Evolutionary conservation across 2,329 filamentous ascomycete genomes (phyloP), one percentile per base, ranked within the genome.

Genomic region (Hirsutella minnesotensis): DNA sequence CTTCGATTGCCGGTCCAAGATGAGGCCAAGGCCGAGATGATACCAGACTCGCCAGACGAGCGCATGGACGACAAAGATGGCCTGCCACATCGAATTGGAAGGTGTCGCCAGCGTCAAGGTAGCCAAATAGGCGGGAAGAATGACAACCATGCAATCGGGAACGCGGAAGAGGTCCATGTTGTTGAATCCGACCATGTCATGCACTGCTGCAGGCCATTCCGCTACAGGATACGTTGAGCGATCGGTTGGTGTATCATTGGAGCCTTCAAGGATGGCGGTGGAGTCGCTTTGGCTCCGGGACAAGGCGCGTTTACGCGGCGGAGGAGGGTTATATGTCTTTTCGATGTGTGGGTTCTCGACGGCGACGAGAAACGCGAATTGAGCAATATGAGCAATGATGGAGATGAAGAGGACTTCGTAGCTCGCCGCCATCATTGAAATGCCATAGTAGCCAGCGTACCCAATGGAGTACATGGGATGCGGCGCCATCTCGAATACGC

Each of bases 391-490:
- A 47, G 90, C 92, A 56, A 94, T 67, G 56, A 98, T 90, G 44
- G 92, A 96, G 62, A 96, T 95, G 71, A 94, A 89, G 40, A 98
- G 75, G 45, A 98, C 90, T 56, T 90, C 88, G 66, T 96, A 96
- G 70, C 92, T 98, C 48, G 90, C 90, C 38, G 88, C 89, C 83
- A 98, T 94, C 68, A 95, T 82, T 46, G 90, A 95, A 58, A 96
- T 95, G 53, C 92, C 92, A 61, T 98, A 98, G 68, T 94, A 98
- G 38, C 92, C 92, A 41, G 87, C 88, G 63, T 98, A 98, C 33
- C 92, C 92, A 56, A 96, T 90, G 43, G 89, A 95, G 67, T 96
- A 96, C 90, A 96, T 96, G 49, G 90, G 90, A 60, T 96, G 92
- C 27, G 92, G 92, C 18, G 92, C 92, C 82, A 98, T 94, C 67